A percentile compares a stretch with the other conserved stretches of the same genome.
Evolutionary conservation across 768 basidiomycete genomes (phyloP).

Genomic region (Pleurotus citrinopileatus): DNA sequence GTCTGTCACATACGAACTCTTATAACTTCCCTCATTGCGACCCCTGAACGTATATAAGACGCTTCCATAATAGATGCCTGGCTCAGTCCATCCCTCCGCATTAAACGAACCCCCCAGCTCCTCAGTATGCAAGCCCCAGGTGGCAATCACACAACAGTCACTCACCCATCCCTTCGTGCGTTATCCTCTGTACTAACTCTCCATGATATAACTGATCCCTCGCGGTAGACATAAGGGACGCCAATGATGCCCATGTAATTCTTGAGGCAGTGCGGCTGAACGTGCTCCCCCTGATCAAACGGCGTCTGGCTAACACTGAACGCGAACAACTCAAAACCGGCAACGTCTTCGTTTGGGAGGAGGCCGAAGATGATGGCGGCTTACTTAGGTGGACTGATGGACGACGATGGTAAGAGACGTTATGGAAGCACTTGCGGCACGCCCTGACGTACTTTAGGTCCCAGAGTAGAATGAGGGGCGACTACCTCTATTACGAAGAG

Average conservation of each 20-base stretch:
- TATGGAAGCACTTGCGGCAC: not conserved
- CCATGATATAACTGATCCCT: not conserved
- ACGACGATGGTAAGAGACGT: slow-evolving; percentile 43
- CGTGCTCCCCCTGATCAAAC: slow-evolving; percentile 51
- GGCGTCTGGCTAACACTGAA: slow-evolving; percentile 47
- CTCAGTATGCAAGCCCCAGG: slow-evolving; percentile 1
- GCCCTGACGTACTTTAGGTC: slow-evolving; percentile 37
- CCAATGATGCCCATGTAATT: slow-evolving; percentile 53
- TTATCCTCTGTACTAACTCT: not conserved
- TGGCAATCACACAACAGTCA: slow-evolving; percentile 11
- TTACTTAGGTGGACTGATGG: slow-evolving; percentile 66
- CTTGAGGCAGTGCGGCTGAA: slow-evolving; percentile 59
- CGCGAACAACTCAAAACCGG: slow-evolving; percentile 51
- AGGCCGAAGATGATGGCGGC: slow-evolving; percentile 49
- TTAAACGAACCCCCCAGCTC: not conserved
- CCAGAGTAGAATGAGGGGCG: slow-evolving; percentile 63
- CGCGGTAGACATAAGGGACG: slow-evolving; percentile 56
- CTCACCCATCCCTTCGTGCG: slow-evolving; percentile 22
- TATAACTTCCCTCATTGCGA: slow-evolving; percentile 3
- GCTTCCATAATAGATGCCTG: not conserved
- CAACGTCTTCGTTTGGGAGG: slow-evolving; percentile 68
- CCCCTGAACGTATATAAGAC: slow-evolving; percentile 6
- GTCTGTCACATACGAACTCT: slow-evolving; percentile 2
- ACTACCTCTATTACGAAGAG: slow-evolving; percentile 64
- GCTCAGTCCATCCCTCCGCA: not conserved